Percentiles rank a stretch among this genome's conserved stretches.
These are phyloP conservation scores for Sugiyamaella valdiviana DNA, from an alignment of 805 yeast genomes.

Conservation along the genomic window DNA sequence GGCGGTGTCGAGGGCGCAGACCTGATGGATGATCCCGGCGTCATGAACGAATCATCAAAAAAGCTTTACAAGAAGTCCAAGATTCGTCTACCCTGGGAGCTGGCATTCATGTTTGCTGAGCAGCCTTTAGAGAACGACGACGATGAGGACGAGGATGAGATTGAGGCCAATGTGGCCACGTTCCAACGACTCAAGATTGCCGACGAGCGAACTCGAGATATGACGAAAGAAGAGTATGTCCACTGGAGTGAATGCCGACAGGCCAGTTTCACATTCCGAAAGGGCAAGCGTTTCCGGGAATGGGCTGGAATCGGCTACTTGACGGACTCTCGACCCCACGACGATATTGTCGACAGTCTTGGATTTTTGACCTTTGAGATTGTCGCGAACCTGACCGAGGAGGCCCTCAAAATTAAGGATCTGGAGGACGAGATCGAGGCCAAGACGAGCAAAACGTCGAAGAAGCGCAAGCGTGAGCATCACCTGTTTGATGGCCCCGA, in stretches of 20 bases:
- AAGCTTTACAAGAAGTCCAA: conserved; percentile 63
- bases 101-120: conserved; percentile 88
- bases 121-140: conserved; percentile 69
- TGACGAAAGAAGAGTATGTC: conserved; percentile 96
- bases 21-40: conserved; percentile 43
- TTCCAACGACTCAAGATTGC: conserved; percentile 83
- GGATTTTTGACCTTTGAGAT: conserved; percentile 96
- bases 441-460: conserved; percentile 32
- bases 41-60: conserved; percentile 35
- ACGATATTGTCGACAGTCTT: conserved; percentile 91
- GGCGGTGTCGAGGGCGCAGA: conserved; percentile 54
- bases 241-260: conserved; percentile 99
- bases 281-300: conserved; percentile 88
- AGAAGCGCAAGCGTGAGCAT: conserved; percentile 45
- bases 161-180: conserved; percentile 85
- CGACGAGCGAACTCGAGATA: conserved; percentile 84
- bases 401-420: conserved; percentile 73
- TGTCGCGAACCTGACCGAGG: conserved; percentile 90
- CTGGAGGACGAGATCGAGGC: conserved; percentile 50
- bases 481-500: conserved; percentile 81
- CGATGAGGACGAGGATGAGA: conserved; percentile 79
- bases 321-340: conserved; percentile 87
- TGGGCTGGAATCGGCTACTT: conserved; percentile 87
- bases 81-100: conserved; percentile 89
- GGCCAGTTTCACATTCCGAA: conserved; percentile 92